These are phyloP conservation scores for Colletotrichum sp. DNA, from an alignment of 2,329 filamentous ascomycete species.

Conservation along the genomic window DNA sequence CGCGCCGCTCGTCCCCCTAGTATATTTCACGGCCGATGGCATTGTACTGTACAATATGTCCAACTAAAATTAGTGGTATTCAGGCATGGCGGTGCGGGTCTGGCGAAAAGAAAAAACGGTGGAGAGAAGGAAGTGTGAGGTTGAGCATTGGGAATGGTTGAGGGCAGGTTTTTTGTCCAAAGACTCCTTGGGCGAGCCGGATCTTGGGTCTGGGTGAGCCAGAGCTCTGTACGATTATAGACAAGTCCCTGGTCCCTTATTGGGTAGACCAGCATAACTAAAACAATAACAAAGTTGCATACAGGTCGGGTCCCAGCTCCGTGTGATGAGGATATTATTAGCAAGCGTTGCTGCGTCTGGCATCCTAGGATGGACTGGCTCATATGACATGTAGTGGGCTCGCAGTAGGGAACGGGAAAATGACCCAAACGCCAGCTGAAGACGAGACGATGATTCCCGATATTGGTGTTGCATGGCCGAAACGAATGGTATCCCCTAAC, in stretches of 20 bases:
- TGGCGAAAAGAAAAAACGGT: not conserved
- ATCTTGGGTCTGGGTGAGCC: not conserved
- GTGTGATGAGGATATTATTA: not conserved
- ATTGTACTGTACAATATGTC: constrained; percentile 13
- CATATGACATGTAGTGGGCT: not conserved
- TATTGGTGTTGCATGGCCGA: too few species aligned
- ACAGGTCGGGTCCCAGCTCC: not conserved
- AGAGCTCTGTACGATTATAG: constrained; percentile 10
- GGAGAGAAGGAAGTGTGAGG: not conserved
- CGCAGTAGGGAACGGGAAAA: too few species aligned
- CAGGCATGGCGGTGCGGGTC: constrained; percentile 9
- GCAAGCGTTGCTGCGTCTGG: not conserved
- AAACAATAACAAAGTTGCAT: not conserved
- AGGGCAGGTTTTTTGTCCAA: not conserved
- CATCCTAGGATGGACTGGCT: not conserved
- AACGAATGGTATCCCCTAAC: too few species aligned
- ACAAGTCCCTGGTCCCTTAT: not conserved
- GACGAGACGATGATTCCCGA: too few species aligned
- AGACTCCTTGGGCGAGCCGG: not conserved
- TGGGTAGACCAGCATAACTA: not conserved
- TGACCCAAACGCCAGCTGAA: too few species aligned
- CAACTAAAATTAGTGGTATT: constrained; percentile 13
- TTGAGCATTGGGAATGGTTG: not conserved
- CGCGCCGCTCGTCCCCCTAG: constrained; percentile 2
- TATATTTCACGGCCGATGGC: constrained; percentile 9